Conservation (phyloP, 306 rosid species). For the Oxytropis ochrocephala region DNA sequence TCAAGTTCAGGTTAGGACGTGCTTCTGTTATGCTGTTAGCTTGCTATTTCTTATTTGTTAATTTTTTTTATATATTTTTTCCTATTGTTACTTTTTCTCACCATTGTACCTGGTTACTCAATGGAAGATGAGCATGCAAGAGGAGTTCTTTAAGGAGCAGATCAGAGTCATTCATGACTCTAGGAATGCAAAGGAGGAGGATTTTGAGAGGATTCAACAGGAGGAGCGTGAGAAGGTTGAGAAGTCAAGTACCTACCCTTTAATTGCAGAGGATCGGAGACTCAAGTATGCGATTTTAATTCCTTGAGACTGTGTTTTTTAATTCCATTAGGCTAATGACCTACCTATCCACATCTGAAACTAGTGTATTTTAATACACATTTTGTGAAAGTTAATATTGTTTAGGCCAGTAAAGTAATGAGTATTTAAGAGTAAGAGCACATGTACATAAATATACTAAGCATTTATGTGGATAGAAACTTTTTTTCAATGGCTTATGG, state of each 20-base stretch:
- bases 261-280: constrained; percentile 37
- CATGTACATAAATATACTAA: no score
- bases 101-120: neutral
- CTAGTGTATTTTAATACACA: neutral
- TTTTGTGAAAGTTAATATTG: neutral
- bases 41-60: neutral
- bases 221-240: constrained; percentile 68
- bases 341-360: neutral
- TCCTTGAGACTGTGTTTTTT: neutral
- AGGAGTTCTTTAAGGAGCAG: constrained; percentile 59
- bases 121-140: constrained; percentile 65
- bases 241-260: constrained; percentile 33
- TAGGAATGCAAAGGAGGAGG: constrained; percentile 53
- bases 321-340: neutral
- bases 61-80: neutral
- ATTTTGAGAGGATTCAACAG: constrained; percentile 73
- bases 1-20: neutral
- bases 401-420: no score
- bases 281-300: constrained; percentile 34
- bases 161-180: constrained; percentile 42
- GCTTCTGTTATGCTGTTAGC: neutral
- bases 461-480: neutral
- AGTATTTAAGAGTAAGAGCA: no score
- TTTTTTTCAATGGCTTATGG: neutral
- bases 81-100: neutral